These are phyloP conservation scores for Cryptococcus neoformans DNA, from an alignment of 1,284 basidiomycete genomes.

Conservation along the genomic window DNA sequence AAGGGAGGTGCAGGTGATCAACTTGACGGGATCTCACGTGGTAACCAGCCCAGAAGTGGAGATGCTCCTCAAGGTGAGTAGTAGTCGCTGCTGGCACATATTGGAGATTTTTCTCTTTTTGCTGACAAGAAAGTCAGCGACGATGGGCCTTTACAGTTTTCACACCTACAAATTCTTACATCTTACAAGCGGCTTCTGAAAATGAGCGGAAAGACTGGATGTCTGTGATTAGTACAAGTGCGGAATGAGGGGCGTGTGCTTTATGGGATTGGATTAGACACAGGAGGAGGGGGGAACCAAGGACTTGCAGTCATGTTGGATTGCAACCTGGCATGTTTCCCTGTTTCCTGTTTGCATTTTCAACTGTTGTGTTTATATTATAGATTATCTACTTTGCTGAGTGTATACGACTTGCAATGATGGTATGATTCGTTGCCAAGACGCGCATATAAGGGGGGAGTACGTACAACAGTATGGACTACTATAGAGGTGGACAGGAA, in stretches of 20 bases:
- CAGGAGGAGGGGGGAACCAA: too few relatives aligned
- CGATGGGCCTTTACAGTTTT: constrained; percentile 81
- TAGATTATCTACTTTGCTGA: too few relatives aligned
- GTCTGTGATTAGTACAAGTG: constrained; percentile 41
- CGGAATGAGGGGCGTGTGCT: constrained; percentile 3
- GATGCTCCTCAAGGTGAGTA: constrained; percentile 73
- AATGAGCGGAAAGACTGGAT: constrained; percentile 83
- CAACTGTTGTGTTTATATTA: too few relatives aligned
- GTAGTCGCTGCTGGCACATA: constrained; percentile 35
- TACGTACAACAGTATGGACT: too few relatives aligned
- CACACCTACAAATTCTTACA: constrained; percentile 84
- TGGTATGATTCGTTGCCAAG: too few relatives aligned
- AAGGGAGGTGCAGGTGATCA: constrained; percentile 76
- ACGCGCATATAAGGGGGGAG: too few relatives aligned
- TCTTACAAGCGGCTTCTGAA: constrained; percentile 69
- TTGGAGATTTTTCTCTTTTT: too few relatives aligned
- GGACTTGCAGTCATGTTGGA: too few relatives aligned
- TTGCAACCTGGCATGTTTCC: too few relatives aligned
- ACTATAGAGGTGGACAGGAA: too few relatives aligned
- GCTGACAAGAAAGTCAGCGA: constrained; percentile 56
- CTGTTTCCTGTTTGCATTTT: too few relatives aligned
- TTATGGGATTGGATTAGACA: neutral
- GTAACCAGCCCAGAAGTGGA: constrained; percentile 85
- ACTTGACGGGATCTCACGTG: constrained; percentile 77
- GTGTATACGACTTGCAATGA: too few relatives aligned